Conservation (phyloP, 495 filamentous ascomycete species). For the Penicillium arizonense region DNA sequence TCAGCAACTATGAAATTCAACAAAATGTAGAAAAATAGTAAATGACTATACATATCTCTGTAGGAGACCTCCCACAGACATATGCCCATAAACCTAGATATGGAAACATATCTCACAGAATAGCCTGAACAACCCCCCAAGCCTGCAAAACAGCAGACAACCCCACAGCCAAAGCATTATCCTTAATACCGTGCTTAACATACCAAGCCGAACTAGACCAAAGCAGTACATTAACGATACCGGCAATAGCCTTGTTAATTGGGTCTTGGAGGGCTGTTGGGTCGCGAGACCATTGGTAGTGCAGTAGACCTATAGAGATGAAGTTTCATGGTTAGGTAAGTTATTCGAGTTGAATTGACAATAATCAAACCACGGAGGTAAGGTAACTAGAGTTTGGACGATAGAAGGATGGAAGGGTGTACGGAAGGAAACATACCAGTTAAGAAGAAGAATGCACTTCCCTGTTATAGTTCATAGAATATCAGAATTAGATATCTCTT, state of each 20-base stretch:
- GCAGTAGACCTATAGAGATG: constrained; percentile 23
- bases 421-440: constrained; percentile 14
- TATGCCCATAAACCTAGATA: background rate
- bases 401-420: background rate
- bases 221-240: constrained; percentile 25
- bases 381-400: no score
- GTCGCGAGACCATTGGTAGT: constrained; percentile 31
- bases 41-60: background rate
- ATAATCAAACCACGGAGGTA: no score
- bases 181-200: constrained; percentile 23
- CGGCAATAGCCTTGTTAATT: constrained; percentile 27
- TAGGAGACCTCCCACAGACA: background rate
- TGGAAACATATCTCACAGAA: background rate
- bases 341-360: no score
- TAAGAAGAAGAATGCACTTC: constrained; percentile 28
- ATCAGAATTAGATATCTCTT: no score
- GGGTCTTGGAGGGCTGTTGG: constrained; percentile 25
- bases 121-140: constrained; percentile 17
- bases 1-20: background rate
- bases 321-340: background rate
- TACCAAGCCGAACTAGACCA: constrained; percentile 33
- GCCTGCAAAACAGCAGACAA: constrained; percentile 27
- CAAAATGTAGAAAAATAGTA: background rate
- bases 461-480: constrained; percentile 4
- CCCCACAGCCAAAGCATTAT: constrained; percentile 21